Evolutionary conservation across 371 early-diverging fungal species (phyloP), one percentile per base, ranked within the genome.

Genomic region (Lichtheimia corymbifera): DNA sequence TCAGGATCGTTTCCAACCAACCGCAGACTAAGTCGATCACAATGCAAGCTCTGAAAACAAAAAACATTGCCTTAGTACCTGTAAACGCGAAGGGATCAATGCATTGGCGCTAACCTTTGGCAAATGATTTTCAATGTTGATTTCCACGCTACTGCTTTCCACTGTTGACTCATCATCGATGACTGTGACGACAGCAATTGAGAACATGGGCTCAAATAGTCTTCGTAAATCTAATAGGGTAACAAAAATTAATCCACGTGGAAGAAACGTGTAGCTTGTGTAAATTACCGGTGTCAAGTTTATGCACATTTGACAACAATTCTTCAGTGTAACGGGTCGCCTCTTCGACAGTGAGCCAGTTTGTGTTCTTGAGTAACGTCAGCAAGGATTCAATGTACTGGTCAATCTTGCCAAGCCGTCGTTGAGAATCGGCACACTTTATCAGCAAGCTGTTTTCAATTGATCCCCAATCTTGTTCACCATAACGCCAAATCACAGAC

Each of bases 361-460:
- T 72, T 50, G 85, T 67, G 60, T 85, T 85, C 53, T 83, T 79
- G 43, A 89, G 58, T 15, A 91, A 59, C 1, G 86, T 77, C 41
- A 88, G 63, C 25, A 87, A 74, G 0, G 86, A 83, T 58, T 88
- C 80, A 0, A 90, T 79, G 64, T 78, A 85, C 64, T 83, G 75
- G 45, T 77, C 75, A 12, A 63, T 73, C 45, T 80, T 79, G 2
- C 84, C 84, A 14, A 91, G 68, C 45, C 84, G 74, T 42, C 80
- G 75, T 55, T 88, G 80, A 40, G 91, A 88, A 50, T 78, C 78
- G 0, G 93, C 88, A 35, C 90, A 84, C 57, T 89, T 89, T 59
- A 87, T 83, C 17, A 91, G 68, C n/a, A 94, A 59, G 30, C 79
- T 77, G 50, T 87, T 82, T 56, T 94, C 93, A 28, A 92, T 84